Evolutionary conservation across 768 basidiomycete genomes (phyloP), one percentile per base, ranked within the genome.

Genomic region (Mycena belliarum): DNA sequence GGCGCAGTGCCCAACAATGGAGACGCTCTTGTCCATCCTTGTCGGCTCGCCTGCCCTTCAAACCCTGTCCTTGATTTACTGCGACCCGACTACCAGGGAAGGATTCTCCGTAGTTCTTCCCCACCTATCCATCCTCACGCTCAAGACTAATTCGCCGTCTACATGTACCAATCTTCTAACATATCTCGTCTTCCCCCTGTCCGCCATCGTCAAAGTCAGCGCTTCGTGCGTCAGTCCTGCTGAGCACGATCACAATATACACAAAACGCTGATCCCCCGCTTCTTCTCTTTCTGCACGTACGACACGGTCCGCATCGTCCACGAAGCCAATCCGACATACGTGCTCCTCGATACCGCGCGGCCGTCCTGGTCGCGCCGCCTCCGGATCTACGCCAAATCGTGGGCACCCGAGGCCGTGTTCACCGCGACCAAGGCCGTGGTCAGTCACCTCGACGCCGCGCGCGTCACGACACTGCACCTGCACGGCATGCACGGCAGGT

Each of bases 281-380:
- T 48, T 53, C 26, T 37, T 16, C 24, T 37, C 48, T 25, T 43
- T 43, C 0, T 28, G 38, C 43, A 41, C 26, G 4, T 59, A 63
- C 57, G 57, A 63, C 49, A 63, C 61, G 28, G 57, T 59, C 7
- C 52, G 52, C 48, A 55, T 63, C 52, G 29, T 43, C 21, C 57
- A 63, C 42, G n/a, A n/a, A 2, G 29, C 55, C 23, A 52, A 52
- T 4, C 25, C 51, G 32, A 29, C 32, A 11, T 51, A 54, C 48
- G 3, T 15, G 6, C 49, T 63, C 16, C 32, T 25, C n/a, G 52
- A 63, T 40, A 55, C 61, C 9, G 18, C 28, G 43, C 52, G 52
- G 21, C 61, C 53, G 1, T 37, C 29, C 32, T 58, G 52, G 56
- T 46, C 18, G 2, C 56, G 61, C 42, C 26, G 33, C 12, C 43